Evolutionary conservation across 306 rosid species (phyloP), one percentile per base, ranked within the genome.

Genomic region (Rubus idaeus): DNA sequence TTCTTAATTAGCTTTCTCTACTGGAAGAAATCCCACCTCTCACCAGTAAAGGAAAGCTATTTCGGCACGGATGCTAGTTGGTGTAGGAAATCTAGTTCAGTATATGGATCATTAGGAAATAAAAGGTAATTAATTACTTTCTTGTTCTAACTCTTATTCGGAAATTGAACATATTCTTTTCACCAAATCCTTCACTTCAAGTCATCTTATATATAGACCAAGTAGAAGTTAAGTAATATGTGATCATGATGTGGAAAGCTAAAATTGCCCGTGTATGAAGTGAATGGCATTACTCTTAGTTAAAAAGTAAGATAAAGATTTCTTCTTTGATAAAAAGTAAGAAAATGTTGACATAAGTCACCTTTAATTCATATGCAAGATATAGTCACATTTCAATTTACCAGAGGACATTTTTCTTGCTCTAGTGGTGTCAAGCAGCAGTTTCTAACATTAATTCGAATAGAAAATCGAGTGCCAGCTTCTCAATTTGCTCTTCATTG

Each of bases 41-140:
- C 14, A 30, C 57, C 8, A 18, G 47, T 10, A 44, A 35, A 75
- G 58, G 58, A 60, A 74, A 60, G 11, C 39, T 18, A 41, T 30
- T 61, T 18, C 60, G 70, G 78, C 70, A 74, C 58, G 78, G 52
- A 23, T 73, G 10, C 39, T 58, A 14, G 10, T 47, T 2, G 12
- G 11, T 12, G 55, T n/a, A 13, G 35, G 14, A 16, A 13, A 44
- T 67, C 20, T 42, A 20, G 8, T 67, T 67, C 6, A 6, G 39
- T 20, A 44, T 13, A 4, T n/a, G 18, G 52, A 67, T 67, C 26
- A 40, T 40, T 65, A 40, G 30, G 21, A 35, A 3, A 65, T 3
- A 8, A 17, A 67, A 20, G 30, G 35, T 5, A n/a, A n/a, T n/a
- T n/a, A n/a, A 18, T 10, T 67, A 67, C 53, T 44, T 44, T 67